Evolutionary conservation across 805 yeast species (phyloP), one percentile per base, ranked within the genome.

Genomic region (Spathaspora girioi): DNA sequence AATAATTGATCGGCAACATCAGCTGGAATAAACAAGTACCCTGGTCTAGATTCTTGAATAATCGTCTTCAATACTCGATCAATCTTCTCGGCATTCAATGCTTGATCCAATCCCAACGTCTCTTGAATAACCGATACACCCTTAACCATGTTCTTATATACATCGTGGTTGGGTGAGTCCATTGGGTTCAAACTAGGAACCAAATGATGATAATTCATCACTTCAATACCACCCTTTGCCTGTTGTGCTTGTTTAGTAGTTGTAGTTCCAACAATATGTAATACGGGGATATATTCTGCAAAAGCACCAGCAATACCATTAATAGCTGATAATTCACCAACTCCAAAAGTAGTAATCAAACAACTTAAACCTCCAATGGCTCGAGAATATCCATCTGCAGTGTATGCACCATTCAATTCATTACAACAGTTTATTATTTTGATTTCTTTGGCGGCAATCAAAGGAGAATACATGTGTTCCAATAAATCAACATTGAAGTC

Each of bases 391-490:
- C 97, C 97, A 66, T 92, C 97, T 7, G 93, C 92, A 5, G 94
- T 84, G 64, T 92, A 91, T 8, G 96, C 94, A 3, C 94, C 86
- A 63, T 91, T 92, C 56, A 91, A 76, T 70, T 91, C 97, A 63
- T 91, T 91, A 71, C 96, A 89, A 54, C 83, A 82, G 20, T 96
- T 96, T 46, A 88, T 75, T 89, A 96, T 90, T 69, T 58, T 86
- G 7, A 70, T 64, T 9, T 72, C 73, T 63, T 38, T 76, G 68
- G 54, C 38, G 69, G 76, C 49, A n/a, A 70, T 59, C 7, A 66
- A 53, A 6, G 63, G 65, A 8, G 79, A 68, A 60, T 87, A 84
- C 45, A 87, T 64, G 60, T 85, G 82, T 64, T 89, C 96, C 59
- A 89, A 70, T 20, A 89, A 69, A 5, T 78, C 76, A 56, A 86